Percentiles rank a stretch among this genome's conserved stretches.
These are phyloP conservation scores for Gloeophyllum trabeum DNA, from an alignment of 768 basidiomycete genomes.

Conservation along the genomic window DNA sequence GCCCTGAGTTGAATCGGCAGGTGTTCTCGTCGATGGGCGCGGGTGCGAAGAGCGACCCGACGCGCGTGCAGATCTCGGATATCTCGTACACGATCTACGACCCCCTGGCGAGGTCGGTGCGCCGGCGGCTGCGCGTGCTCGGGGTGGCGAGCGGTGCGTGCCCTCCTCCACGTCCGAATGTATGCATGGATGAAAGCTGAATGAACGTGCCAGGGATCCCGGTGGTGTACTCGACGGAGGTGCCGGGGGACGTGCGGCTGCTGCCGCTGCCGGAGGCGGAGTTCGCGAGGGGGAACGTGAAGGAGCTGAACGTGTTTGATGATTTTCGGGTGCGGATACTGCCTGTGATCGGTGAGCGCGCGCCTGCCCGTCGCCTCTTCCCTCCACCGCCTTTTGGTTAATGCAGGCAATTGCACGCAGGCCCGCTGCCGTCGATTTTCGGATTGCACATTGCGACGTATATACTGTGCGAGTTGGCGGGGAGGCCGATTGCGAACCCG, in stretches of 20 bases:
- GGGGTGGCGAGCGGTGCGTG: neutral
- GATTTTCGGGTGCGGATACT: conserved; percentile 91
- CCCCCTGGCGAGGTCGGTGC: conserved; percentile 85
- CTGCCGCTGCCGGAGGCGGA: conserved; percentile 89
- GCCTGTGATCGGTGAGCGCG: conserved; percentile 67
- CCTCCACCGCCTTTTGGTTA: neutral
- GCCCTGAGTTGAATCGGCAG: conserved; percentile 19
- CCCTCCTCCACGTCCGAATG: neutral
- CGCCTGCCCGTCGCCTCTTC: neutral
- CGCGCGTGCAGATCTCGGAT: conserved; percentile 90
- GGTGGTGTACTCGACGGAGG: conserved; percentile 94
- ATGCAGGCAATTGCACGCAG: conserved; percentile 18
- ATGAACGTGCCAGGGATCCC: conserved; percentile 44
- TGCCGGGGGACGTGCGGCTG: conserved; percentile 78
- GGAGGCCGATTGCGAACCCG: conserved; percentile 73
- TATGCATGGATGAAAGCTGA: neutral
- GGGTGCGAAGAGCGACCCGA: conserved; percentile 89
- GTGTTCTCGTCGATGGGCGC: conserved; percentile 98
- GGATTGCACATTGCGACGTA: conserved; percentile 86
- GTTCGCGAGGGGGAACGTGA: conserved; percentile 79
- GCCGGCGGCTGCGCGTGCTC: conserved; percentile 49
- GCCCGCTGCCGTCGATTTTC: conserved; percentile 82
- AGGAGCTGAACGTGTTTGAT: conserved; percentile 82
- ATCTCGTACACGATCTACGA: conserved; percentile 90
- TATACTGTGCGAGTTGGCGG: conserved; percentile 77